Conservation (phyloP, 1,284 basidiomycete species). For the Spongispora temasekensis region DNA sequence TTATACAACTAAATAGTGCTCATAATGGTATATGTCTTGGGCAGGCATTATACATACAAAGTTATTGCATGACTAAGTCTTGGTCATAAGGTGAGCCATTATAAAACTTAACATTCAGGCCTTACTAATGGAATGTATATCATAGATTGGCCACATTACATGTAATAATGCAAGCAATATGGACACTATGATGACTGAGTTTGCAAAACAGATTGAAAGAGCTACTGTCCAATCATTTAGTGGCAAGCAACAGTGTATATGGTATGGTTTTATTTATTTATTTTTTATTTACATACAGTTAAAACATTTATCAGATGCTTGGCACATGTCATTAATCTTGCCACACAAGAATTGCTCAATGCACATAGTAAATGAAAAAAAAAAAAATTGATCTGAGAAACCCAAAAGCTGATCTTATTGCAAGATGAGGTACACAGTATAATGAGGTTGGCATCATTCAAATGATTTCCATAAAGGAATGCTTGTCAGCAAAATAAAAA, state of each 20-base stretch:
- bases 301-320: not conserved
- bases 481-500: not conserved
- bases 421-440: not conserved
- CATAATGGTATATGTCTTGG: not conserved
- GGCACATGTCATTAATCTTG: slow-evolving; percentile 1
- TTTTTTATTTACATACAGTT: not conserved
- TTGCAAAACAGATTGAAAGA: not conserved
- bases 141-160: not conserved
- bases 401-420: not conserved
- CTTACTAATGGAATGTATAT: not conserved
- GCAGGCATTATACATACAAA: not conserved
- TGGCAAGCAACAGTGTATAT: not conserved
- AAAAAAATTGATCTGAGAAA: not conserved
- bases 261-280: not conserved
- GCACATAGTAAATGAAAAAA: not conserved
- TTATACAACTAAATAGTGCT: not conserved
- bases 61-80: not conserved
- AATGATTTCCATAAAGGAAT: not conserved
- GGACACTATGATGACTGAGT: not conserved
- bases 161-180: not conserved
- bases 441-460: not conserved
- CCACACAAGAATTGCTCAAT: not conserved
- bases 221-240: not conserved
- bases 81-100: not conserved
- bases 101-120: not conserved